A percentile compares a stretch with the other conserved stretches of the same genome.
phyloP scores from a whole-genome alignment of 2,329 filamentous ascomycete genomes.

The Emydomyces testavorans region DNA sequence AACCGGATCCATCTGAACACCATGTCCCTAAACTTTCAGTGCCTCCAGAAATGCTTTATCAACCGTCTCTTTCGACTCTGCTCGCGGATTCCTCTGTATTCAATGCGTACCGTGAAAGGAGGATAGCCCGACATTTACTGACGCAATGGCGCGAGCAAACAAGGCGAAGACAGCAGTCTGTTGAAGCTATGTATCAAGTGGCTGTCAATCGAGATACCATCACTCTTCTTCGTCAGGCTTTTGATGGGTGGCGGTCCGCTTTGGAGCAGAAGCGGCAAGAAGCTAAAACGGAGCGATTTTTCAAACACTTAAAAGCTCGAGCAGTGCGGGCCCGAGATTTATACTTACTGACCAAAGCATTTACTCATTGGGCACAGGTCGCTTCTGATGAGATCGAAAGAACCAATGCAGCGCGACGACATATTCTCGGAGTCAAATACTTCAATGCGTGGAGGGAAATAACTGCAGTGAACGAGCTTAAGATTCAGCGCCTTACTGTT shows the following conservation, averaged over 20 bases:
- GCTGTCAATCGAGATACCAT: slow-evolving; percentile 42
- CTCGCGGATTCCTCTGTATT: slow-evolving; percentile 42
- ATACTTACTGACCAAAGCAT: slow-evolving; percentile 52
- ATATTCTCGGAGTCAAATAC: slow-evolving; percentile 57
- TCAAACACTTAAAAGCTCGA: slow-evolving; percentile 45
- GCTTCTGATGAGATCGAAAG: slow-evolving; percentile 54
- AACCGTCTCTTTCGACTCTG: slow-evolving; percentile 41
- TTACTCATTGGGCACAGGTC: slow-evolving; percentile 57
- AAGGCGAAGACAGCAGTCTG: slow-evolving; percentile 28
- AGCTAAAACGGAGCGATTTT: slow-evolving; percentile 43
- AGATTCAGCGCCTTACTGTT: slow-evolving; percentile 41
- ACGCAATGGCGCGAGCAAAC: slow-evolving; percentile 40
- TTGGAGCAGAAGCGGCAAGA: slow-evolving; percentile 33
- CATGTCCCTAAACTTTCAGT: slow-evolving; percentile 7
- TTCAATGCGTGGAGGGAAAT: slow-evolving; percentile 60
- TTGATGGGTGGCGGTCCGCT: slow-evolving; percentile 41
- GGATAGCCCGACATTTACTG: slow-evolving; percentile 31
- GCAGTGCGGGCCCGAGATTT: slow-evolving; percentile 54
- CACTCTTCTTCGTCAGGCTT: slow-evolving; percentile 42
- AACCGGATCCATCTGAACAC: slow-evolving; percentile 6
- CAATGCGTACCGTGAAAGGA: slow-evolving; percentile 33
- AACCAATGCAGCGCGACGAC: slow-evolving; percentile 56
- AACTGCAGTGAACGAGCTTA: slow-evolving; percentile 48
- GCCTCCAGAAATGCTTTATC: slow-evolving; percentile 35
- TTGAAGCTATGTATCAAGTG: slow-evolving; percentile 31